phyloP scores from a whole-genome alignment of 2,329 filamentous ascomycete genomes.

The Plenodomus lindquistii region DNA sequence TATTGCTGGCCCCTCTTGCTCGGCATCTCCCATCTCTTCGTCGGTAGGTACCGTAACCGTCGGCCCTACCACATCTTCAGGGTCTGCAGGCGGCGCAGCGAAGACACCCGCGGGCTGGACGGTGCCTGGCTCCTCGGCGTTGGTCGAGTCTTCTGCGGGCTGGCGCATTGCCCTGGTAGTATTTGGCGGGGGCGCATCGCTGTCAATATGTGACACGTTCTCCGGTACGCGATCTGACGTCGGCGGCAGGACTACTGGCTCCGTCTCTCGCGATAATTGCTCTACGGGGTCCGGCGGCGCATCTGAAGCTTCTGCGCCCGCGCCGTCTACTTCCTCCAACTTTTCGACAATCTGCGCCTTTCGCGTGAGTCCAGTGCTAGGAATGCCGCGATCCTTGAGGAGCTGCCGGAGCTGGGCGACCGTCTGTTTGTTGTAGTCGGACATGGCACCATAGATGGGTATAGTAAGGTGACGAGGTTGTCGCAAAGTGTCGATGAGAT shows the following conservation, averaged over 20 bases:
- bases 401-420: slow-evolving; percentile 52
- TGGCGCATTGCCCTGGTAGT: slow-evolving; percentile 15
- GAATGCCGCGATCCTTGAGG: slow-evolving; percentile 52
- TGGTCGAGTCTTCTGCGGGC: slow-evolving; percentile 19
- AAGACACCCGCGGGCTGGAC: slow-evolving; percentile 18
- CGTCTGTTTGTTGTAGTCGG: slow-evolving; percentile 53
- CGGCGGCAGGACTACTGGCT: slow-evolving; percentile 10
- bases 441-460: slow-evolving; percentile 32
- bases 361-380: slow-evolving; percentile 50
- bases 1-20: slow-evolving; percentile 3
- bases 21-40: slow-evolving; percentile 10
- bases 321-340: slow-evolving; percentile 40
- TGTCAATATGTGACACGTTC: slow-evolving; percentile 27
- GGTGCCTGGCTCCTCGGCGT: slow-evolving; percentile 19
- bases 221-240: slow-evolving; percentile 21
- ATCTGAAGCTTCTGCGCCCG: slow-evolving; percentile 11
- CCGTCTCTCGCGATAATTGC: slow-evolving; percentile 3
- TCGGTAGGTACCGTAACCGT: slow-evolving; percentile 21
- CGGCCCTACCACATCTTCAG: slow-evolving; percentile 22
- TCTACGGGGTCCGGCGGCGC: slow-evolving; percentile 7
- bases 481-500: background rate
- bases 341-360: slow-evolving; percentile 55
- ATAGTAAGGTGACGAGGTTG: too few species aligned
- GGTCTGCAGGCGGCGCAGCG: slow-evolving; percentile 18
- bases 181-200: slow-evolving; percentile 18